Base-by-base conservation (phyloP, 1,284 basidiomycete species). In the Tetrapyrgos nigripes region DNA sequence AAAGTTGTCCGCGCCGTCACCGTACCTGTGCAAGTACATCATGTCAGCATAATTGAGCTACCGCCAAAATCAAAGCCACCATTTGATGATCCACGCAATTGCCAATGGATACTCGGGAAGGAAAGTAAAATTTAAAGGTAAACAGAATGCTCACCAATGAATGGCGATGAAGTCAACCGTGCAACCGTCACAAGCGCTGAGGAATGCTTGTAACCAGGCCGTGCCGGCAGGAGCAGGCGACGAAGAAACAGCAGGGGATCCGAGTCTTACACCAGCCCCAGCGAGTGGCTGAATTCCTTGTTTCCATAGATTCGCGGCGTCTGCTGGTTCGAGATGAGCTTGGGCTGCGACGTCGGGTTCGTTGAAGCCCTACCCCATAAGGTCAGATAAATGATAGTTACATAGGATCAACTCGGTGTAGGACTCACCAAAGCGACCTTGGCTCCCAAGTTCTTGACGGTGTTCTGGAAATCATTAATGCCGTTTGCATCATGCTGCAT, bases 1-100 rank as follows among this genome's bases (percentile, higher is more conserved):
- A 37, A 60, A 60, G 49, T 60, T 53, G 8, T 46, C 17, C 4
- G 59, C 55, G 35, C 59, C 59, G 21, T 57, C 45, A 27, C 59
- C 59, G 40, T 60, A 60, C 57, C 57, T 59, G 10, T 21, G 9
- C 29, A 33, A 27, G 27, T 19, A 24, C 8, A 24, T 23, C 17
- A 23, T 48, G 28, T 48, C 24, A 48, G 31, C 10, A 28, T n/a
- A n/a, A n/a, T n/a, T n/a, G n/a, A n/a, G n/a, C n/a, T n/a, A n/a
- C n/a, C n/a, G n/a, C n/a, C n/a, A n/a, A n/a, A n/a, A n/a, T n/a
- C n/a, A n/a, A n/a, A n/a, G n/a, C n/a, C n/a, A n/a, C n/a, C n/a
- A n/a, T n/a, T n/a, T n/a, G n/a, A n/a, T n/a, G n/a, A n/a, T n/a
- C n/a, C n/a, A n/a, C 23, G 24, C 5, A 14, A 9, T 26, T 48